Evolutionary conservation across 1,284 basidiomycete species (phyloP), one percentile per base, ranked within the genome.

Genomic region (Puccinia polysora): DNA sequence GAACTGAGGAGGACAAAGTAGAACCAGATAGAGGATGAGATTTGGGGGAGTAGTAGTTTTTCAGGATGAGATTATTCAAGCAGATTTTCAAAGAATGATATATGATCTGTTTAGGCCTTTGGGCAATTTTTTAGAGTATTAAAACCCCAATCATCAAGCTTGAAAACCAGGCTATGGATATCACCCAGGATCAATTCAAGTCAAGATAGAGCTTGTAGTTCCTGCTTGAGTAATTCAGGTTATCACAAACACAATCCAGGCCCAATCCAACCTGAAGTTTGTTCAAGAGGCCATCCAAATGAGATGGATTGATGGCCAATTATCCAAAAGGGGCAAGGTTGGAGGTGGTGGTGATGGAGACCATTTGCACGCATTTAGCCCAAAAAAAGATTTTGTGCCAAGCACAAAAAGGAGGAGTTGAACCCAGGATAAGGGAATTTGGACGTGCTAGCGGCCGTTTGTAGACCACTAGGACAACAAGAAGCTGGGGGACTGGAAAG

Each of bases 81-180:
- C 89, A 82, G 65, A 97, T 86, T 0, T 95, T 97, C 71, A 95
- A 80, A 7, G 89, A 84, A 81, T 97, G 97, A 82, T 98, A 96
- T 76, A 98, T 87, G 77, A 98, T 89, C 77, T 96, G 85, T 4
- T 93, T 90, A 52, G 96, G 95, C 43, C 91, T 84, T 49, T 92
- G 87, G 79, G 98, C 84, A 75, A 98, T 83, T 75, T 85, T 84
- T 80, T 91, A 97, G 2, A 98, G 83, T 75, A 89, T 91, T 76
- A 88, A 87, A 73, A 95, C 88, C 81, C 93, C 73, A 14, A 65
- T 58, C 28, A 65, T 25, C n/a, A 47, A 62, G 20, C 55, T 47
- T 15, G 56, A 45, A 3, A 65, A 34, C 73, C 62, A 69, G n/a
- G 59, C 50, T 23, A 30, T 28, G 8, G 49, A 49, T 30, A 71